These are phyloP conservation scores for Austroboletus festivus DNA, from an alignment of 768 basidiomycete genomes.

Conservation along the genomic window DNA sequence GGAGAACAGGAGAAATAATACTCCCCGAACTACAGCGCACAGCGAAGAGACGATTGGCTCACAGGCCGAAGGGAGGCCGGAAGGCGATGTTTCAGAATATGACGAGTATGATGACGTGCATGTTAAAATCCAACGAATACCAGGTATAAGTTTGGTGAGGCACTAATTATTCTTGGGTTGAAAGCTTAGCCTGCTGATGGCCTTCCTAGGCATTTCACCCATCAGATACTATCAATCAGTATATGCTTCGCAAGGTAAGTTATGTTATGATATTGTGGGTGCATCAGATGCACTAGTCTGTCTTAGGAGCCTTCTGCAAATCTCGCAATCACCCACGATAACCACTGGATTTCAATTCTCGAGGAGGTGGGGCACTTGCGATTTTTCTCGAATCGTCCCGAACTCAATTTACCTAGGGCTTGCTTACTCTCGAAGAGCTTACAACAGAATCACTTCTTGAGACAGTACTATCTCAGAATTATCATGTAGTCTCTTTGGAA, in stretches of 20 bases:
- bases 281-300: not conserved
- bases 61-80: not conserved
- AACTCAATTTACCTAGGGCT: not conserved
- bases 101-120: not conserved
- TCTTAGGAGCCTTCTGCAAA: conserved; percentile 3
- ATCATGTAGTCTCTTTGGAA: not conserved
- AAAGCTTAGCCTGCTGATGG: not conserved
- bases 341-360: conserved; percentile 7
- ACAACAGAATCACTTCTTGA: not conserved
- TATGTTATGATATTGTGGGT: not conserved
- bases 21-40: too few relatives aligned
- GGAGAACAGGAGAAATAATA: not conserved
- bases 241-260: conserved; percentile 2
- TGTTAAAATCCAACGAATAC: not conserved
- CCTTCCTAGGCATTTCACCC: conserved; percentile 1
- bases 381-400: not conserved
- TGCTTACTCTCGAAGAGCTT: not conserved
- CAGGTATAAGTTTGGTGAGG: not conserved
- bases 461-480: not conserved
- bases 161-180: not conserved
- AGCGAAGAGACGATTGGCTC: too few relatives aligned
- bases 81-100: not conserved
- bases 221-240: conserved; percentile 3
- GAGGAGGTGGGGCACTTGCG: not conserved
- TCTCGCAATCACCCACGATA: conserved; percentile 7